Evolutionary conservation across 202 grass and related monocot species (phyloP).

Genomic region (Carex arenaria): DNA sequence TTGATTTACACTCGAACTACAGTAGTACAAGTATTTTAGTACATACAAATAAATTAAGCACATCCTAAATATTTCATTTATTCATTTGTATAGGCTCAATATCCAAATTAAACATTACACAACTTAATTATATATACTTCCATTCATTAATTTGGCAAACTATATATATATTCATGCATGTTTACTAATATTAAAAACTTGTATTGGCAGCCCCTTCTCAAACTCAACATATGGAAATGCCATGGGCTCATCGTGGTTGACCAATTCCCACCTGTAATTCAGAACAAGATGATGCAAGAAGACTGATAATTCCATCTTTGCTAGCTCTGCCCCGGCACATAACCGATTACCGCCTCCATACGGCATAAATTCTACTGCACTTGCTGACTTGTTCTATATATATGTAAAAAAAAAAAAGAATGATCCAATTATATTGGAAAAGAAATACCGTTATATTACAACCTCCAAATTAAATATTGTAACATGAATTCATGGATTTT

Average conservation of each 20-base stretch:
- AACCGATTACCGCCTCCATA: slow-evolving; percentile 17
- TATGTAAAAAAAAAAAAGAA: too few relatives aligned
- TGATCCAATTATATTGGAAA: too few relatives aligned
- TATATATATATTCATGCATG: not conserved
- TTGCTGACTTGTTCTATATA: not conserved
- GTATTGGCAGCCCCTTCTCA: not conserved
- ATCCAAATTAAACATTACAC: not conserved
- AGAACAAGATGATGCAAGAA: slow-evolving; percentile 32
- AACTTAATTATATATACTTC: not conserved
- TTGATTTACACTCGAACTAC: not conserved
- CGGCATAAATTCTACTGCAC: slow-evolving; percentile 2
- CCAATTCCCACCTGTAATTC: slow-evolving; percentile 28
- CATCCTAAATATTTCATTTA: not conserved
- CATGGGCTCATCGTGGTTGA: slow-evolving; percentile 7
- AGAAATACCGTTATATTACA: too few relatives aligned
- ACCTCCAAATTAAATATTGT: too few relatives aligned
- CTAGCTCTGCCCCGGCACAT: slow-evolving; percentile 22
- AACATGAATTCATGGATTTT: too few relatives aligned
- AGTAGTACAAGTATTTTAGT: not conserved
- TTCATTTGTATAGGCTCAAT: not conserved
- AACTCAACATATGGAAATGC: slow-evolving; percentile 14
- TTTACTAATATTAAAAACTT: slow-evolving; percentile 11
- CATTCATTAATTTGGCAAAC: too few relatives aligned
- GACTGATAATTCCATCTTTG: slow-evolving; percentile 22
- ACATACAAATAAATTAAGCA: not conserved